Conservation (phyloP, 164 flowering plant species). For the Dillenia suffruticosa region DNA sequence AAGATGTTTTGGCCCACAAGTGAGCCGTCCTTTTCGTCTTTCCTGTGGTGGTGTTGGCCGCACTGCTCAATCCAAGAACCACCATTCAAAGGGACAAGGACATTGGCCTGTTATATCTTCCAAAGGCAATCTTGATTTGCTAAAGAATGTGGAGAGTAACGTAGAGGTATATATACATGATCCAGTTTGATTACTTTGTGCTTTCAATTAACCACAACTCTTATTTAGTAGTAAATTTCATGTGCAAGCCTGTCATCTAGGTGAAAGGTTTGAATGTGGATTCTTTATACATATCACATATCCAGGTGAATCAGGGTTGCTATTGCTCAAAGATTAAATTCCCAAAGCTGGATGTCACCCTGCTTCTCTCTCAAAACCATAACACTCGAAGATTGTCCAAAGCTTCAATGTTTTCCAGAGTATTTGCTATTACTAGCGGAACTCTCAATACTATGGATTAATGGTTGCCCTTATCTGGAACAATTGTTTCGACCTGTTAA, state of each 20-base stretch:
- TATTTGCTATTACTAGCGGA: too few species aligned
- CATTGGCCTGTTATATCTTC: conserved; percentile 97
- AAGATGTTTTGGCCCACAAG: conserved; percentile 88
- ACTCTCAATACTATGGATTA: too few species aligned
- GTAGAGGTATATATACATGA: conserved; percentile 17
- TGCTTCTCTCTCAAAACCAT: too few species aligned
- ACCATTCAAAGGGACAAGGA: conserved; percentile 94
- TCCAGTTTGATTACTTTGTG: too few species aligned
- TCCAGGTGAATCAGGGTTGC: conserved; percentile 42
- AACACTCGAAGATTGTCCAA: too few species aligned
- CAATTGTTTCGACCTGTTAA: too few species aligned
- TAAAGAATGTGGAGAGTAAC: conserved; percentile 96
- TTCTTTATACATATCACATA: conserved; percentile 35
- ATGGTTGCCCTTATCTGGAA: too few species aligned
- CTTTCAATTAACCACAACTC: too few species aligned
- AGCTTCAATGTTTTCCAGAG: too few species aligned
- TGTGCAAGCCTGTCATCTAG: conserved; percentile 11
- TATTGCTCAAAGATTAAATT: too few species aligned
- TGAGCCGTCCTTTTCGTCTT: conserved; percentile 88
- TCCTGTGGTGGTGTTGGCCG: conserved; percentile 96
- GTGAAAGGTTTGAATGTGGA: conserved; percentile 56
- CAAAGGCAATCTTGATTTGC: conserved; percentile 71
- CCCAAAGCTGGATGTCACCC: too few species aligned
- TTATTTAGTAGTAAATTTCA: background rate
- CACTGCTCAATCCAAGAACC: conserved; percentile 90